A percentile compares a stretch with the other conserved stretches of the same genome.
These are phyloP conservation scores for Kwoniella heveanensis DNA, from an alignment of 768 basidiomycete species.

Conservation along the genomic window DNA sequence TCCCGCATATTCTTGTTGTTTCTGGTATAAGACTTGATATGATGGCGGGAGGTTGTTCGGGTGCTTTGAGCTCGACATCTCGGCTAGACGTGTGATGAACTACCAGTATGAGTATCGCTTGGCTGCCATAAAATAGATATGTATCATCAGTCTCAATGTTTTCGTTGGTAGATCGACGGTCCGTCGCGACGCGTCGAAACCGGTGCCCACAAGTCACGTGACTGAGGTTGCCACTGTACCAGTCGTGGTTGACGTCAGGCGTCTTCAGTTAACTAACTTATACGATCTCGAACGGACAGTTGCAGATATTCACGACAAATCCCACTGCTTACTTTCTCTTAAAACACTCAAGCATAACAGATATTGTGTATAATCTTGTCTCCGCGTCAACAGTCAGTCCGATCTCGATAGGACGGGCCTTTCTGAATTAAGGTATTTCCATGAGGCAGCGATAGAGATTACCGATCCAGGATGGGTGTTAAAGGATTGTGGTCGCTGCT, in stretches of 20 bases:
- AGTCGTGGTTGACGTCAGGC: neutral
- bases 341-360: neutral
- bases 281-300: no score
- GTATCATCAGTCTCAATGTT: no score
- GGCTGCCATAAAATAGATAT: no score
- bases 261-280: no score
- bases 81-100: no score
- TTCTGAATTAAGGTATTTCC: no score
- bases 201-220: constrained; percentile 7
- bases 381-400: no score
- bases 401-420: no score
- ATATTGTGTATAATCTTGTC: neutral
- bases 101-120: no score
- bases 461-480: constrained; percentile 73
- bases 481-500: constrained; percentile 93
- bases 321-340: no score
- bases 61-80: constrained; percentile 1
- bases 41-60: constrained; percentile 38
- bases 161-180: neutral
- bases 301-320: no score
- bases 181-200: constrained; percentile 9
- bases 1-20: constrained; percentile 57
- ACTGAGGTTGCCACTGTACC: neutral
- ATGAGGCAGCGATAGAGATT: neutral
- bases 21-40: constrained; percentile 49